These are phyloP conservation scores for Lactarius sanguifluus DNA, from an alignment of 768 basidiomycete species.

Conservation along the genomic window DNA sequence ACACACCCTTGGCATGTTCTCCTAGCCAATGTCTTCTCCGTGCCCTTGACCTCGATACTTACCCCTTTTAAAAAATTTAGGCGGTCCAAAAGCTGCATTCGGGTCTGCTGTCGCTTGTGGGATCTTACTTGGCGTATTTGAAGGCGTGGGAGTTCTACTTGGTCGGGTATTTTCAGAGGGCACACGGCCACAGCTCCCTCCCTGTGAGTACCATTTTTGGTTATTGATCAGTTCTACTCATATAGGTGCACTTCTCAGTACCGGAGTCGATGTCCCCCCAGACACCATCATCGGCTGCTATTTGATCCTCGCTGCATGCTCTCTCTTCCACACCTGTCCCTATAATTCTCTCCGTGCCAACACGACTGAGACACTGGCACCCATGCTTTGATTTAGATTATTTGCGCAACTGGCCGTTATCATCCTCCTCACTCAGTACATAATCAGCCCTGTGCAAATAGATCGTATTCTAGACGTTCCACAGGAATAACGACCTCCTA, in stretches of 20 bases:
- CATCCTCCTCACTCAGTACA: conserved; percentile 24
- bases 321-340: background rate
- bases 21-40: background rate
- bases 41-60: background rate
- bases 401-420: background rate
- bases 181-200: conserved; percentile 76
- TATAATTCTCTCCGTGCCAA: background rate
- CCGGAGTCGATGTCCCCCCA: conserved; percentile 28
- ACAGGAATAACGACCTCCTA: conserved; percentile 3
- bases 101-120: conserved; percentile 96
- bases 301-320: conserved; percentile 10
- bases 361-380: conserved; percentile 5
- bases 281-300: conserved; percentile 19
- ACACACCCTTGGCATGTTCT: background rate
- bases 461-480: conserved; percentile 16
- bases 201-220: conserved; percentile 50
- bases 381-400: background rate
- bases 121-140: conserved; percentile 91
- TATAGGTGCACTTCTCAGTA: conserved; percentile 5
- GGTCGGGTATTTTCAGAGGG: conserved; percentile 86
- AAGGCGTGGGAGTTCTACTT: conserved; percentile 92
- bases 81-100: conserved; percentile 88
- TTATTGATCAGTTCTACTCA: background rate
- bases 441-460: conserved; percentile 25
- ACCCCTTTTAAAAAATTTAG: conserved; percentile 41